Percentiles rank a stretch among this genome's conserved stretches.
Conservation (phyloP, 345 rosid genomes). For the Draba incana region DNA sequence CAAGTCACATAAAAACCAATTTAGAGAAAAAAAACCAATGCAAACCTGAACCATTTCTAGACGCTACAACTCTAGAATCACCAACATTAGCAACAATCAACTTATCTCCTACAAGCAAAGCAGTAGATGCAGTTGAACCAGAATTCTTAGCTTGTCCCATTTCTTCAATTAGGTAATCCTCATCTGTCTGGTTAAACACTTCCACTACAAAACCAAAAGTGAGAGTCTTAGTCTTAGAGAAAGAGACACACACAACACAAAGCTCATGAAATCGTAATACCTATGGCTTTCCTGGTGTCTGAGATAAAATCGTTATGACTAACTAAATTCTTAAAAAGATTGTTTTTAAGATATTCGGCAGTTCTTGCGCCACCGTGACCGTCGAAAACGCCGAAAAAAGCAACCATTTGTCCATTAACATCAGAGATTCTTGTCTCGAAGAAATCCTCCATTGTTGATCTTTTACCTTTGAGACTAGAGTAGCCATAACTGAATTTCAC, state of each 20-base stretch:
- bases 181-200: constrained; percentile 80
- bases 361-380: constrained; percentile 99
- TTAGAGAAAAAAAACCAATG: background rate
- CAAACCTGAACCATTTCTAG: constrained; percentile 83
- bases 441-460: constrained; percentile 97
- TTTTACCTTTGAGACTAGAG: constrained; percentile 89
- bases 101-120: constrained; percentile 83
- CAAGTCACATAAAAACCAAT: constrained; percentile 4
- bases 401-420: constrained; percentile 95
- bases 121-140: constrained; percentile 98
- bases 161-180: constrained; percentile 83
- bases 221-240: background rate
- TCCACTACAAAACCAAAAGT: constrained; percentile 53
- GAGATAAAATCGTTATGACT: constrained; percentile 79
- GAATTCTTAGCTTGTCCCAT: constrained; percentile 81
- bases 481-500: constrained; percentile 97
- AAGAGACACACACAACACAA: background rate
- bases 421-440: constrained; percentile 94
- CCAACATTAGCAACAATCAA: constrained; percentile 96
- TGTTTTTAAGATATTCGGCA: constrained; percentile 88
- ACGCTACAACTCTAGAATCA: constrained; percentile 95
- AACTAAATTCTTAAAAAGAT: constrained; percentile 87
- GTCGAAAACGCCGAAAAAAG: constrained; percentile 96
- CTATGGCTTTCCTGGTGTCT: constrained; percentile 90
- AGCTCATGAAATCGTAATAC: constrained; percentile 36